Conservation (phyloP, 768 basidiomycete genomes). For the Mycena haematopus region DNA sequence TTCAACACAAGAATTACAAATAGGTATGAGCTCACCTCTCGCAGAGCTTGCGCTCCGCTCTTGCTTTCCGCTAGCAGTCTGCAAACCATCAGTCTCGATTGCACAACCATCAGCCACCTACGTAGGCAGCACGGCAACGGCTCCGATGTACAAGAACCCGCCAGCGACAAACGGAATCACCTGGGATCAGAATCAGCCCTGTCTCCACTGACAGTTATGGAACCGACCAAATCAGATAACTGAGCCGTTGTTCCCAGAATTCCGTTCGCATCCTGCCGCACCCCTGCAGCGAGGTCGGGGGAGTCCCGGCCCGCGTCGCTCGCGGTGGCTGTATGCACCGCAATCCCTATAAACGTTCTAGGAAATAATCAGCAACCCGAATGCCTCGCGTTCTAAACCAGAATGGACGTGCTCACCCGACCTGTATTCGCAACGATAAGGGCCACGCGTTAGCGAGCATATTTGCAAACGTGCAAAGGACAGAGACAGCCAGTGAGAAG, state of each 20-base stretch:
- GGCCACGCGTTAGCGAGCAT: constrained; percentile 20
- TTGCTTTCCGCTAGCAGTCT: constrained; percentile 89
- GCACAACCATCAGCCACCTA: constrained; percentile 49
- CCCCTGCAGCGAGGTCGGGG: constrained; percentile 74
- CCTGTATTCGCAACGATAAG: constrained; percentile 19
- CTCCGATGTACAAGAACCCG: constrained; percentile 93
- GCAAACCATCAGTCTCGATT: constrained; percentile 17
- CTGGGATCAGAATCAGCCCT: constrained; percentile 43
- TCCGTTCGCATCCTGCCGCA: constrained; percentile 77
- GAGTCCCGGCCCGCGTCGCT: constrained; percentile 45
- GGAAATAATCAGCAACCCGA: constrained; percentile 18
- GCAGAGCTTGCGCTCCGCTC: constrained; percentile 86
- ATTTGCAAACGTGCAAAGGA: constrained; percentile 31
- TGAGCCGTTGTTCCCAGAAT: constrained; percentile 84
- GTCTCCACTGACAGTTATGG: constrained; percentile 22
- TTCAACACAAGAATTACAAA: constrained; percentile 4
- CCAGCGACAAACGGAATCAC: constrained; percentile 91
- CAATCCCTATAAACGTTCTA: constrained; percentile 89
- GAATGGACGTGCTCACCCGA: constrained; percentile 27
- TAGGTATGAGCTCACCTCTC: constrained; percentile 71
- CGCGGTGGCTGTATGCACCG: constrained; percentile 77
- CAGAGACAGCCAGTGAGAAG: constrained; percentile 26
- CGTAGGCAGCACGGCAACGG: constrained; percentile 91
- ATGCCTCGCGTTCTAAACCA: constrained; percentile 32
- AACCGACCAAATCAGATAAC: constrained; percentile 78